Evolutionary conservation across 2,329 filamentous ascomycete species (phyloP).

Genomic region (Fusarium guadeloupense): DNA sequence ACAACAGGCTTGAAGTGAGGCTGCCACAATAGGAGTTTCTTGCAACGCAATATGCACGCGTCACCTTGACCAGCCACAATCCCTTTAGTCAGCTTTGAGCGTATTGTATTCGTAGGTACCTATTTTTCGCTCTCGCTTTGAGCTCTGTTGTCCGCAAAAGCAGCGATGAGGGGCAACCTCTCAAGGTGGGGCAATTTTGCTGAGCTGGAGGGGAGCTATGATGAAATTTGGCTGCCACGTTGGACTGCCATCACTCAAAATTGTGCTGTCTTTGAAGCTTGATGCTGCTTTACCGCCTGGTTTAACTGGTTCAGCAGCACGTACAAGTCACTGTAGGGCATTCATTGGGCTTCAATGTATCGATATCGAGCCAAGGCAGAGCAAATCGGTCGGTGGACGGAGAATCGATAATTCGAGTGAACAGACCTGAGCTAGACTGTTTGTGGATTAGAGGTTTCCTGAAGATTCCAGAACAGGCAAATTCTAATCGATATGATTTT

Average conservation of each 20-base stretch:
- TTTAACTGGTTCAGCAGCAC: background rate
- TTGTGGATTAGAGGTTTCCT: constrained; percentile 46
- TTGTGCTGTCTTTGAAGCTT: constrained; percentile 5
- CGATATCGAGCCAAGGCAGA: constrained; percentile 7
- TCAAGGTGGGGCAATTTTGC: constrained; percentile 61
- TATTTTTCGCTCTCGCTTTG: constrained; percentile 28
- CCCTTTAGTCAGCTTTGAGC: background rate
- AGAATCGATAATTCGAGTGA: constrained; percentile 31
- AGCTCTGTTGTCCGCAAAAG: constrained; percentile 54
- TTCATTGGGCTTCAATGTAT: constrained; percentile 3
- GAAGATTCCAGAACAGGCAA: constrained; percentile 55
- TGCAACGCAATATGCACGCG: constrained; percentile 28
- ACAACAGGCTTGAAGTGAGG: constrained; percentile 34
- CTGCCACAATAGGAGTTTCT: constrained; percentile 30
- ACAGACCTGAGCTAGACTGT: constrained; percentile 38
- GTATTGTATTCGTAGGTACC: background rate
- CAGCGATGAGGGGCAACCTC: constrained; percentile 68
- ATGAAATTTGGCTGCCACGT: constrained; percentile 43
- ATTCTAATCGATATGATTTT: constrained; percentile 35
- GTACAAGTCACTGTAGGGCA: constrained; percentile 4
- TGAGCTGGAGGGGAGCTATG: constrained; percentile 41
- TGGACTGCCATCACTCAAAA: constrained; percentile 18
- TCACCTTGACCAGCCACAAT: constrained; percentile 23
- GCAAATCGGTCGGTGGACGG: constrained; percentile 8
- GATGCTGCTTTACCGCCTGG: background rate